Base-by-base conservation (phyloP, 2,329 filamentous ascomycete genomes). In the Pyrenochaeta sp. region DNA sequence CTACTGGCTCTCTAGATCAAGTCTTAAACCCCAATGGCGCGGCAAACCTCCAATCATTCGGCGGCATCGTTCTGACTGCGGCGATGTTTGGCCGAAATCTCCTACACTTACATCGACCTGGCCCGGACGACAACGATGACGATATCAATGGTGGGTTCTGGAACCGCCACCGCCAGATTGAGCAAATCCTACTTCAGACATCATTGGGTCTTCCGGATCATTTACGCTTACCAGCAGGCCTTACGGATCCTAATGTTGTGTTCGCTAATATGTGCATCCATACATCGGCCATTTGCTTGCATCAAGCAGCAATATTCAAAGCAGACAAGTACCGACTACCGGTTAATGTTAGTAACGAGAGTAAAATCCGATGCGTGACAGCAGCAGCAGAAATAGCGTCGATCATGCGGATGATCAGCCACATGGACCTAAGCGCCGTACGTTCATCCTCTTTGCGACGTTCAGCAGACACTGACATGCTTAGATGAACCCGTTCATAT, bases 261-360 rank as follows among this genome's bases (percentile, higher is more conserved):
- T 98, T 97, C 75, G 88, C 91, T 56, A 98, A 98, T 71, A 97
- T 99, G 92, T 93, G 91, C 73, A 92, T 99, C 32, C 93, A 98
- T 75, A 97, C 95, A 0, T 96, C 93, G 0, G 93, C 92, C 1
- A 98, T 99, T 52, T 98, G 94, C 76, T 82, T 99, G n/a, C 95
- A 99, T 72, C 95, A 99, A 79, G 95, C 94, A 2, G 95, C 95
- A 27, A 98, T 99, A 22, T 97, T 94, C 84, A 98, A 97, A 75
- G 93, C 93, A 0, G 94, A 98, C 70, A 95, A 93, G 79, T 90
- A 97, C 77, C 86, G 88, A 52, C 81, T 97, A 59, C 89, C 92
- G 0, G 81, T 85, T 1, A 89, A 90, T 19, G 89, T 97, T 46
- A 89, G 91, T 62, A 88, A 91, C 1, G 94, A 98, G 74, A 97